Base-by-base conservation (phyloP, 164 flowering plant species). In the Nymphaea thermarum region DNA sequence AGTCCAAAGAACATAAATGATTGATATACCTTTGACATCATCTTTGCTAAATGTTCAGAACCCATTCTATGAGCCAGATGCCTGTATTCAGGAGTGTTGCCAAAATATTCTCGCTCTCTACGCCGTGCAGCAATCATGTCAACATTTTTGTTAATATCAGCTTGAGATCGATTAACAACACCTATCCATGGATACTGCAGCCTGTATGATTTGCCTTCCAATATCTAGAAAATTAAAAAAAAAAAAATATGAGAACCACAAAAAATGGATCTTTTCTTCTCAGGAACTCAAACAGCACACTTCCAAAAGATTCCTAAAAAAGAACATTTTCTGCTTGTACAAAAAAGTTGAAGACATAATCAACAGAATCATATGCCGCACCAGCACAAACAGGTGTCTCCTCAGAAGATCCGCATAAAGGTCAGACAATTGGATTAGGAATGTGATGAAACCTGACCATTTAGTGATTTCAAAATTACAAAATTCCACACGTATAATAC, bases 81-180 rank as follows among this genome's bases (percentile, higher is more conserved):
- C 82, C 66, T 84, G 78, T 89, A 89, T 62, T 89, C 92, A n/a
- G 96, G 86, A 63, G 77, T 82, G 73, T 25, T 84, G 43, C 86
- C 65, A 74, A 89, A 89, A 73, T 84, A 89, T 47, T 89, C 90
- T 10, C 91, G 80, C 77, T 89, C 96, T 70, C 88, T 82, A 62
- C 88, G 82, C 64, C 96, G 83, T 65, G 96, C 96, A 80, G 92
- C 92, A 77, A 89, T 87, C 96, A 89, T 89, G 74, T 89, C 96
- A 66, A 87, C 90, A 77, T 83, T 89, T 78, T 87, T 87, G 80
- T 87, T 89, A 68, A 87, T 89, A 74, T 89, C 95, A 43, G 88
- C 88, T 82, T 89, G 96, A 66, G 92, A 87, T 17, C 96, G 92
- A 71, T 85, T 89, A 44, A 89, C 96, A 63, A 87, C 90, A 72